Percentiles rank a stretch among this genome's conserved stretches.
phyloP scores from a whole-genome alignment of 495 filamentous ascomycete genomes.

The Xylaria scruposa region DNA sequence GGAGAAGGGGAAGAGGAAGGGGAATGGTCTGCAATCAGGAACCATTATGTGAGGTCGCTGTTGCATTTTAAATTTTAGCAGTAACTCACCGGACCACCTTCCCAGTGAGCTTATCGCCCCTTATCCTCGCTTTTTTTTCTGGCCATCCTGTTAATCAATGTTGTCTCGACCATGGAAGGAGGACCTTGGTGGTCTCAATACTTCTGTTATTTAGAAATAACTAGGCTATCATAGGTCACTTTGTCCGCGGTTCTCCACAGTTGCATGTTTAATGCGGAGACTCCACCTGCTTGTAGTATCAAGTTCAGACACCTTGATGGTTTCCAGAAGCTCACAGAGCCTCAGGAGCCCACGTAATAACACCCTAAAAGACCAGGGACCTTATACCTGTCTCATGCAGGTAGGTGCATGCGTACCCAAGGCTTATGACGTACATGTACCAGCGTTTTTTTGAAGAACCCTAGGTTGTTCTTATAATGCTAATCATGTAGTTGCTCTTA shows the following conservation, averaged over 20 bases:
- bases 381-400: not conserved
- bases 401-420: not conserved
- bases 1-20: not conserved
- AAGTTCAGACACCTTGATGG: constrained; percentile 15
- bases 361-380: not conserved
- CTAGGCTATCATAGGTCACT: not conserved
- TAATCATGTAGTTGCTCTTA: too few species aligned
- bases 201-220: not conserved
- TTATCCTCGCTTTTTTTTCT: not conserved
- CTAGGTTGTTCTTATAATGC: too few species aligned
- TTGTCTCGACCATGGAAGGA: not conserved
- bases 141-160: not conserved
- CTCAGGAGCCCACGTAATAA: not conserved
- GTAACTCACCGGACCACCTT: not conserved
- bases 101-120: not conserved
- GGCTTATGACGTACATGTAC: not conserved
- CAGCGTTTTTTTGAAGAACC: not conserved
- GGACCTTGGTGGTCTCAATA: constrained; percentile 22
- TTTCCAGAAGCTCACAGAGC: not conserved
- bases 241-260: not conserved
- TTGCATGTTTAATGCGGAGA: not conserved
- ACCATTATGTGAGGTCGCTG: not conserved
- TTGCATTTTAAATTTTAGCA: not conserved
- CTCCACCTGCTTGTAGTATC: not conserved
- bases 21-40: not conserved